Conservation (phyloP, 345 rosid genomes). For the Eucalyptus globulus region DNA sequence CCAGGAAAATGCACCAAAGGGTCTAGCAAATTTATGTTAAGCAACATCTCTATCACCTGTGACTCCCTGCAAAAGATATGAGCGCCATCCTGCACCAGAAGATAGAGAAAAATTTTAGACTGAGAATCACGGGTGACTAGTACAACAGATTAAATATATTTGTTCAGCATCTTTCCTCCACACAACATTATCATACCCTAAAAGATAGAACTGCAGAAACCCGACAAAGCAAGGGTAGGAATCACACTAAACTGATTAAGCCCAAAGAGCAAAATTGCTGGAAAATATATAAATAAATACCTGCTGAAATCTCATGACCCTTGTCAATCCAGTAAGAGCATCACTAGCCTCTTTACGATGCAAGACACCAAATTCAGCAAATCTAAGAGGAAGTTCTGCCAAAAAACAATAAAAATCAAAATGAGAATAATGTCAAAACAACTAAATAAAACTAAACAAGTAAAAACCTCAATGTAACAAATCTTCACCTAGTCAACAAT, state of each 20-base stretch:
- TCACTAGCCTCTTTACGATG: constrained; percentile 96
- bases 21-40: neutral
- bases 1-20: neutral
- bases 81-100: neutral
- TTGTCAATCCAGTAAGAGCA: constrained; percentile 84
- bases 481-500: neutral
- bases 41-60: neutral
- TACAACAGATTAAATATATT: too few relatives aligned
- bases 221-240: fast-evolving
- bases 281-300: constrained; percentile 1
- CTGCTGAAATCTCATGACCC: constrained; percentile 94
- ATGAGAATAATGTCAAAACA: neutral
- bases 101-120: neutral
- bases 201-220: neutral
- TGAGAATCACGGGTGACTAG: neutral
- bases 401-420: neutral
- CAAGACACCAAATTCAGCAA: constrained; percentile 93
- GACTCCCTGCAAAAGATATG: neutral
- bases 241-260: neutral
- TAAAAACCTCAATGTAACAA: neutral
- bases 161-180: neutral
- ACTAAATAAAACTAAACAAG: neutral
- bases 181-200: neutral
- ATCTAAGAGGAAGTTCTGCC: constrained; percentile 79
- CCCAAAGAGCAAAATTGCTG: fast-evolving